Evolutionary conservation across 2,329 filamentous ascomycete genomes (phyloP).

Genomic region (Cercospora zeae-maydis): DNA sequence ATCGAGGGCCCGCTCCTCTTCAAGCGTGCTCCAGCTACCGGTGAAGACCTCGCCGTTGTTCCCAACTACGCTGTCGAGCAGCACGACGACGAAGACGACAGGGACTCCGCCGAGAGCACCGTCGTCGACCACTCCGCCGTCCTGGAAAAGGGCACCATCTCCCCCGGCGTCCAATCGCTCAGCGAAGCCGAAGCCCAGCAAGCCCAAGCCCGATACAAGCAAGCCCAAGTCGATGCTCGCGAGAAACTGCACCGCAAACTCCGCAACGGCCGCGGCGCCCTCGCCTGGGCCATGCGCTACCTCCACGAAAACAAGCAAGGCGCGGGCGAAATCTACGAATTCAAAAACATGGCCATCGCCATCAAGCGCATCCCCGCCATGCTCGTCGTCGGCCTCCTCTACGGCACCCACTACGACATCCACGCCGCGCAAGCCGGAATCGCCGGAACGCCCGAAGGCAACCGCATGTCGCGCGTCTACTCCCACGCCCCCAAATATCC

Average conservation of each 20-base stretch:
- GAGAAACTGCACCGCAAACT: constrained; percentile 62
- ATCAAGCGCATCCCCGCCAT: constrained; percentile 65
- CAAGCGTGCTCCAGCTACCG: constrained; percentile 52
- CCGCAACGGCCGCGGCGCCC: constrained; percentile 58
- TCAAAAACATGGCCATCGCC: constrained; percentile 63
- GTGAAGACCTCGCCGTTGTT: constrained; percentile 55
- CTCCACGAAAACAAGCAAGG: constrained; percentile 72
- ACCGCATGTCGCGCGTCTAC: constrained; percentile 61
- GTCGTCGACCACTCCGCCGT: constrained; percentile 28
- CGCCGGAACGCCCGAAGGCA: constrained; percentile 67
- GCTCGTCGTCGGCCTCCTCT: constrained; percentile 61
- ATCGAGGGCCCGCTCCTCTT: constrained; percentile 37
- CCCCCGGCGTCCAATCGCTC: constrained; percentile 30
- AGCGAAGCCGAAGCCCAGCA: constrained; percentile 29
- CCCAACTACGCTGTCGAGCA: constrained; percentile 77
- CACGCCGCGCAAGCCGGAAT: constrained; percentile 71
- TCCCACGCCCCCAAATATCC: constrained; percentile 58
- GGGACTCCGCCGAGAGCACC: constrained; percentile 35
- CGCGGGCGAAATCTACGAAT: constrained; percentile 69
- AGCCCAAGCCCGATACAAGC: constrained; percentile 51
- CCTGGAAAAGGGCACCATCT: constrained; percentile 34
- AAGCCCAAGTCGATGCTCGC: constrained; percentile 57
- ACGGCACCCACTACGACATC: constrained; percentile 79
- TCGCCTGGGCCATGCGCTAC: constrained; percentile 80
- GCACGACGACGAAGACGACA: constrained; percentile 53